Evolutionary conservation across 495 filamentous ascomycete species (phyloP).

Genomic region (Penicillium odoratum): DNA sequence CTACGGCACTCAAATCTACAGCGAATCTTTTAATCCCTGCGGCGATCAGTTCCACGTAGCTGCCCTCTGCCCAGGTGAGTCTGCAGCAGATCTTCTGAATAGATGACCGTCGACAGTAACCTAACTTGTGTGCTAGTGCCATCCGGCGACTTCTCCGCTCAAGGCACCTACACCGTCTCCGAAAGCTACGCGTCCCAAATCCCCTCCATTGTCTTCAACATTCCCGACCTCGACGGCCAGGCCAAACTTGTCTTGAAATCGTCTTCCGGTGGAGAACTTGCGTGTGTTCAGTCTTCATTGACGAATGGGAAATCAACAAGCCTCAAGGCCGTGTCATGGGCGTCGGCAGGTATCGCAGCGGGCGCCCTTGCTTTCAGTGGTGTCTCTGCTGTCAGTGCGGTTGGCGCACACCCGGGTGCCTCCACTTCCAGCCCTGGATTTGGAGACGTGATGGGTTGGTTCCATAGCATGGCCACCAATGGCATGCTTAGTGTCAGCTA

Average conservation of each 20-base stretch:
- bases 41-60: constrained; percentile 59
- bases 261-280: constrained; percentile 59
- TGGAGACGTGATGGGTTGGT: constrained; percentile 82
- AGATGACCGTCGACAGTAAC: background rate
- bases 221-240: constrained; percentile 88
- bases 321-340: constrained; percentile 76
- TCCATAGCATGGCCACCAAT: constrained; percentile 91
- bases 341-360: constrained; percentile 84
- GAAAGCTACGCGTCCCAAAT: constrained; percentile 68
- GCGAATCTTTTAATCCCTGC: constrained; percentile 82
- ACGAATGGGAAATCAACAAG: constrained; percentile 81
- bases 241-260: constrained; percentile 76
- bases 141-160: constrained; percentile 68
- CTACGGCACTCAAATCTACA: constrained; percentile 82
- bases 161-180: constrained; percentile 69
- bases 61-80: constrained; percentile 80
- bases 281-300: constrained; percentile 80
- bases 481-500: constrained; percentile 93
- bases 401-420: constrained; percentile 61
- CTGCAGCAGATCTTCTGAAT: background rate
- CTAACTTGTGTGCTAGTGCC: constrained; percentile 56
- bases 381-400: constrained; percentile 66
- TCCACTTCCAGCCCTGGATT: constrained; percentile 79
- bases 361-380: constrained; percentile 76
- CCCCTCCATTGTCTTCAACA: constrained; percentile 83